Conservation (phyloP, 2,329 filamentous ascomycete species). For the Sclerotinia spermophila region DNA sequence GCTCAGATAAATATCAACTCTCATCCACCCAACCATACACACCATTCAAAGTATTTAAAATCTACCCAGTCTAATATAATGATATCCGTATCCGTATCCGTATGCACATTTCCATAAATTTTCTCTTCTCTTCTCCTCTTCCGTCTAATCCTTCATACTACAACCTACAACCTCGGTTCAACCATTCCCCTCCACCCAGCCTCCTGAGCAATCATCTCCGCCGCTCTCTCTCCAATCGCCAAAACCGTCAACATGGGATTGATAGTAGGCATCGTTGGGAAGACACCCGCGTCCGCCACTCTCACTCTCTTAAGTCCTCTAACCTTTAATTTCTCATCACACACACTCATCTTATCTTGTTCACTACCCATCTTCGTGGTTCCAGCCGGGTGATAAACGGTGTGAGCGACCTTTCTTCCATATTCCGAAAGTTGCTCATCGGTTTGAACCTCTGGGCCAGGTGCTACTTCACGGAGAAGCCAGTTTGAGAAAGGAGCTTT, state of each 20-base stretch:
- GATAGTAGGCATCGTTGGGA: conserved; percentile 80
- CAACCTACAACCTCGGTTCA: conserved; percentile 31
- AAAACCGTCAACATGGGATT: conserved; percentile 91
- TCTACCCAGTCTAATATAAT: neutral
- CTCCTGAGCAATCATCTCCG: conserved; percentile 76
- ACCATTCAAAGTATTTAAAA: neutral
- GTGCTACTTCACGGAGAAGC: conserved; percentile 41
- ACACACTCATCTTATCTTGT: conserved; percentile 70
- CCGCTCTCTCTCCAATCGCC: conserved; percentile 76
- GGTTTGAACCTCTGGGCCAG: conserved; percentile 49
- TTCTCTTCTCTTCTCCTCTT: neutral
- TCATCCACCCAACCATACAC: neutral
- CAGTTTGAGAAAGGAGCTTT: conserved; percentile 43
- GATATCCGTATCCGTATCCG: neutral
- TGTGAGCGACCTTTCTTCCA: conserved; percentile 76
- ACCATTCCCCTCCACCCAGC: conserved; percentile 54
- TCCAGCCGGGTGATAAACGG: conserved; percentile 84
- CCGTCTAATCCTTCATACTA: neutral
- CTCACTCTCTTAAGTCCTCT: conserved; percentile 69
- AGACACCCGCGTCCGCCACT: conserved; percentile 83
- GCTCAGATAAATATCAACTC: neutral
- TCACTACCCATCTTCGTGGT: conserved; percentile 86
- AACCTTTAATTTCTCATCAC: conserved; percentile 71
- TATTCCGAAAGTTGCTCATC: conserved; percentile 82
- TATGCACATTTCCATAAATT: neutral